Evolutionary conservation across 768 basidiomycete genomes (phyloP).

Genomic region (Gyrodon lividus): DNA sequence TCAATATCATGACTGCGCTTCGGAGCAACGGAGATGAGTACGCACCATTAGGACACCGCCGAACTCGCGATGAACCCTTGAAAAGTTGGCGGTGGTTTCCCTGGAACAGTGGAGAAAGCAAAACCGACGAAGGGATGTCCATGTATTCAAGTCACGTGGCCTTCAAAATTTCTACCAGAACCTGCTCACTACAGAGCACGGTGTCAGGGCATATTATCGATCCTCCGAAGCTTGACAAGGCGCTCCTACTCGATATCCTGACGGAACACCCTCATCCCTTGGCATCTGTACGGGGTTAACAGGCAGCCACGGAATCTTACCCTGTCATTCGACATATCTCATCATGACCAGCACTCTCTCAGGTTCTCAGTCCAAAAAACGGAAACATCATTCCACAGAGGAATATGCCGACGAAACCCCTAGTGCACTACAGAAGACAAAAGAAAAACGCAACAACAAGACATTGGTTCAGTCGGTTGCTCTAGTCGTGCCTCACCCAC

Average conservation of each 20-base stretch:
- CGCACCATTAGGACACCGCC: constrained; percentile 19
- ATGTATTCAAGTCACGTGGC: constrained; percentile 30
- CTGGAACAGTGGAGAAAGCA: background rate
- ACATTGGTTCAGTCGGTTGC: background rate
- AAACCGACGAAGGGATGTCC: too few species aligned
- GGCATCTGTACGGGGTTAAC: too few species aligned
- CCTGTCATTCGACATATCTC: background rate
- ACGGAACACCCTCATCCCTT: background rate
- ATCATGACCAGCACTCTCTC: constrained; percentile 11
- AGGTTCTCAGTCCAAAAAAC: constrained; percentile 43
- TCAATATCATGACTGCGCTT: background rate
- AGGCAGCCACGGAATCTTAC: background rate
- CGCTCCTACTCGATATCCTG: background rate
- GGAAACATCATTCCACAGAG: constrained; percentile 41
- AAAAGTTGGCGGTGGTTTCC: background rate
- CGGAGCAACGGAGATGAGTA: background rate
- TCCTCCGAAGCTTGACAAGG: background rate
- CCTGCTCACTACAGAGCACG: background rate
- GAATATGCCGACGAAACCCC: constrained; percentile 14
- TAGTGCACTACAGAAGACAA: constrained; percentile 36
- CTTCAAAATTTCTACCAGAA: constrained; percentile 9
- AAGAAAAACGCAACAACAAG: constrained; percentile 33
- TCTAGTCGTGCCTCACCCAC: background rate
- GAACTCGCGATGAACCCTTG: constrained; percentile 5
- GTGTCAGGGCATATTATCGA: background rate